A percentile compares a stretch with the other conserved stretches of the same genome.
Evolutionary conservation across 495 filamentous ascomycete genomes (phyloP).

Genomic region (Hypoxylon perforatum): DNA sequence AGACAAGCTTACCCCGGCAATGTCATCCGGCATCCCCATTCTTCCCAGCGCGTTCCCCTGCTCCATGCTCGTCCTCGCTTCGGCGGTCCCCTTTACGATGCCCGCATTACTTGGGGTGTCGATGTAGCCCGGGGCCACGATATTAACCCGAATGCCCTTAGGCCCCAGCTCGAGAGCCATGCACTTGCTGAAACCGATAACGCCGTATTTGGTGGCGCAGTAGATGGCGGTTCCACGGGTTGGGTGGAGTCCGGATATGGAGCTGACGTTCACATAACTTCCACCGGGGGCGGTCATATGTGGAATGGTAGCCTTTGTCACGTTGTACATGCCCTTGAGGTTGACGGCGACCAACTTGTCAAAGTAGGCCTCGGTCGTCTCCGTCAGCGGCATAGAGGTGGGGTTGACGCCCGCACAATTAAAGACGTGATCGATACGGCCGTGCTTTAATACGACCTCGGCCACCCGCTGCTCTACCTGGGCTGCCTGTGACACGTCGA

Average conservation of each 20-base stretch:
- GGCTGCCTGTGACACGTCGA: constrained; percentile 52
- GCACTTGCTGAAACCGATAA: constrained; percentile 66
- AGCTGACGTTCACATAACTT: constrained; percentile 56
- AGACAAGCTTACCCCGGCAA: constrained; percentile 55
- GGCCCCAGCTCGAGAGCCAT: constrained; percentile 66
- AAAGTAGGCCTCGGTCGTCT: constrained; percentile 39
- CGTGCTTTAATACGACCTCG: constrained; percentile 44
- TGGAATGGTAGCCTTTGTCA: constrained; percentile 48
- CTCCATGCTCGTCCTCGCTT: constrained; percentile 51
- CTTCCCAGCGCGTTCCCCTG: constrained; percentile 60
- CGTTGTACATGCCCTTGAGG: constrained; percentile 49
- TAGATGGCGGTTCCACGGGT: constrained; percentile 56
- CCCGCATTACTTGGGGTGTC: constrained; percentile 42
- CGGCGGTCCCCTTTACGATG: constrained; percentile 34
- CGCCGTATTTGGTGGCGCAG: constrained; percentile 64
- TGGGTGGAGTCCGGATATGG: constrained; percentile 54
- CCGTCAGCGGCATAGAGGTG: constrained; percentile 52
- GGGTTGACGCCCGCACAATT: constrained; percentile 66
- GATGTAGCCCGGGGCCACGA: constrained; percentile 63
- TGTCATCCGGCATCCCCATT: constrained; percentile 63
- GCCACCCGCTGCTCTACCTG: constrained; percentile 45
- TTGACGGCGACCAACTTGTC: constrained; percentile 46
- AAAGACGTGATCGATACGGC: constrained; percentile 58
- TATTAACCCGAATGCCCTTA: constrained; percentile 64
- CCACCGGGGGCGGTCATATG: constrained; percentile 45